phyloP scores from a whole-genome alignment of 1,284 basidiomycete species.

The Microbotryum violaceum region DNA sequence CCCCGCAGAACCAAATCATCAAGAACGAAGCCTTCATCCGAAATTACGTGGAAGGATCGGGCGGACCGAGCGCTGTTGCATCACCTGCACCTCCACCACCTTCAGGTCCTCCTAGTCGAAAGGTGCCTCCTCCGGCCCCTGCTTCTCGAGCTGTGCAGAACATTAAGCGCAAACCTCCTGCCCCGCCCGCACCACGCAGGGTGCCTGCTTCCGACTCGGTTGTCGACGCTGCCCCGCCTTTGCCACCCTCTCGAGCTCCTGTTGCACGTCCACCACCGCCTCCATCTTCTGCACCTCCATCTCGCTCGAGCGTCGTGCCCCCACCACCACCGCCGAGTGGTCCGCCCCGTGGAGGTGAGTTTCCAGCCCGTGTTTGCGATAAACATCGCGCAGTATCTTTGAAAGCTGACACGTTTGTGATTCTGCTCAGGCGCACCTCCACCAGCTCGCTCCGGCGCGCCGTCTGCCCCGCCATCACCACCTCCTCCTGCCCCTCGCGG shows the following conservation, averaged over 20 bases:
- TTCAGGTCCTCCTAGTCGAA: constrained; percentile 8
- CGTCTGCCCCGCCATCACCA: constrained; percentile 8
- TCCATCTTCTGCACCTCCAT: background rate
- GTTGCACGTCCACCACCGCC: constrained; percentile 3
- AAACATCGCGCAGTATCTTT: background rate
- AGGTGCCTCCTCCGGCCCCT: constrained; percentile 8
- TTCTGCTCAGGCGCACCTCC: background rate
- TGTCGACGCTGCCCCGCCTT: no score
- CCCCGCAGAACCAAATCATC: constrained; percentile 24
- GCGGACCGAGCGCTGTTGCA: constrained; percentile 14
- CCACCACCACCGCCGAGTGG: background rate
- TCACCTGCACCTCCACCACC: constrained; percentile 6
- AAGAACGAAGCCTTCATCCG: constrained; percentile 32
- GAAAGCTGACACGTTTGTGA: background rate
- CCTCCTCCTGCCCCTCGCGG: constrained; percentile 9
- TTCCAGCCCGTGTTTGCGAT: constrained; percentile 1
- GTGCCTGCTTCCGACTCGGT: background rate
- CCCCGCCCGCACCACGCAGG: background rate
- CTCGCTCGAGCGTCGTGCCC: background rate
- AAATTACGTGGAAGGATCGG: constrained; percentile 31
- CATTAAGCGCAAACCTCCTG: constrained; percentile 25
- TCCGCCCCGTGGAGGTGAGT: background rate
- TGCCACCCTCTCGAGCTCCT: background rate
- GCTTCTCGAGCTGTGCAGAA: constrained; percentile 9
- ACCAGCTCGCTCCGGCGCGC: constrained; percentile 4